phyloP scores from a whole-genome alignment of 2,329 filamentous ascomycete genomes.

The Claviceps quebecensis region DNA sequence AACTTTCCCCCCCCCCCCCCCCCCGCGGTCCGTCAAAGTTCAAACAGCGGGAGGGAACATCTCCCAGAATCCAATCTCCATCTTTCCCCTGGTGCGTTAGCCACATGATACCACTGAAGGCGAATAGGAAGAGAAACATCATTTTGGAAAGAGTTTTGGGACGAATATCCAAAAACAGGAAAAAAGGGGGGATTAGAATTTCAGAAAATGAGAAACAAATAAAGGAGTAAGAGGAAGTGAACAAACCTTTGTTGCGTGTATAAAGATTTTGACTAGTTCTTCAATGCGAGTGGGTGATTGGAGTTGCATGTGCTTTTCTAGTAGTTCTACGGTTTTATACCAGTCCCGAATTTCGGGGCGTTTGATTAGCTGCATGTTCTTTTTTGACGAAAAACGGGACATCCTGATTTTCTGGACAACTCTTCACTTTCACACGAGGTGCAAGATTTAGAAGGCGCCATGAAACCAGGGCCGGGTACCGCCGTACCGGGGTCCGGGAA shows the following conservation, averaged over 20 bases:
- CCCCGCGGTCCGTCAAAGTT: too few relatives aligned
- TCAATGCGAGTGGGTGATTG: conserved; percentile 67
- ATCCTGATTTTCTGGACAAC: background rate
- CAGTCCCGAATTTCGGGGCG: background rate
- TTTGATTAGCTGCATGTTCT: background rate
- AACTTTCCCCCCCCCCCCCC: too few relatives aligned
- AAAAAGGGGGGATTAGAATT: too few relatives aligned
- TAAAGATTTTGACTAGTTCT: conserved; percentile 71
- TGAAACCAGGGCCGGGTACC: background rate
- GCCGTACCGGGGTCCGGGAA: background rate
- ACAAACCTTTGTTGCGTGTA: conserved; percentile 68
- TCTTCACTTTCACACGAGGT: background rate
- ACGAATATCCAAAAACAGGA: too few relatives aligned
- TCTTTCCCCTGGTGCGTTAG: conserved; percentile 17
- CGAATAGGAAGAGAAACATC: background rate
- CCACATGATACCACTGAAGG: background rate
- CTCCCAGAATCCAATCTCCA: conserved; percentile 42
- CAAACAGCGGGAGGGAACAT: conserved; percentile 29
- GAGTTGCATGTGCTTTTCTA: conserved; percentile 60
- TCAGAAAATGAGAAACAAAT: background rate
- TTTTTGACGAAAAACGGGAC: background rate
- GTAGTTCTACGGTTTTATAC: conserved; percentile 36
- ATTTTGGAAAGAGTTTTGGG: too few relatives aligned
- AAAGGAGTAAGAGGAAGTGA: too few relatives aligned
- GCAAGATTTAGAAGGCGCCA: too few relatives aligned